phyloP scores from a whole-genome alignment of 345 rosid genomes.

The Populus tremula region DNA sequence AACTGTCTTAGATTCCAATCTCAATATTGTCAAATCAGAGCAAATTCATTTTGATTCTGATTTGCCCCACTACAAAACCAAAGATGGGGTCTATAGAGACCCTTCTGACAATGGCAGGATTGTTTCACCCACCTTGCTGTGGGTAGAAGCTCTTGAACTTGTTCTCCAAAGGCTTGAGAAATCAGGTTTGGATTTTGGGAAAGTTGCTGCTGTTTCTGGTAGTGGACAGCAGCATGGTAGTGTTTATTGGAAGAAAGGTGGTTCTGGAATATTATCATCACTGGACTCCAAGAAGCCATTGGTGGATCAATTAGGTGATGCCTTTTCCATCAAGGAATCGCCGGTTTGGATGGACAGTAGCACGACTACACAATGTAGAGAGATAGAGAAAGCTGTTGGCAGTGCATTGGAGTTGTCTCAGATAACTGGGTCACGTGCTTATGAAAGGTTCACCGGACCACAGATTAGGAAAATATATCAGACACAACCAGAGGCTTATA shows the following conservation, averaged over 20 bases:
- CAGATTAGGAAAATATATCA: conserved; percentile 71
- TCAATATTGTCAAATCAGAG: conserved; percentile 61
- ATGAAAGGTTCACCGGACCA: conserved; percentile 87
- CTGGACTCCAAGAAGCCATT: conserved; percentile 53
- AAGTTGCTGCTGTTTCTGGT: conserved; percentile 75
- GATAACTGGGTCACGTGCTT: conserved; percentile 73
- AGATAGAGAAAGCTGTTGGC: conserved; percentile 86
- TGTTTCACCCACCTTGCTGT: conserved; percentile 94
- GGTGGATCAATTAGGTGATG: conserved; percentile 56
- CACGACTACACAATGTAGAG: conserved; percentile 73
- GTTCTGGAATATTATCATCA: conserved; percentile 48
- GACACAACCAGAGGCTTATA: conserved; percentile 45
- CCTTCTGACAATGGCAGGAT: conserved; percentile 59
- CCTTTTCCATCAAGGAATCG: conserved; percentile 71
- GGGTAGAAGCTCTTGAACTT: conserved; percentile 94
- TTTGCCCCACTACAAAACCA: conserved; percentile 70
- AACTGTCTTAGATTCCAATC: conserved; percentile 69
- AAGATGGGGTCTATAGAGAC: conserved; percentile 83
- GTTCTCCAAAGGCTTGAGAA: conserved; percentile 56
- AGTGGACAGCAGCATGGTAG: conserved; percentile 99
- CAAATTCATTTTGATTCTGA: conserved; percentile 78
- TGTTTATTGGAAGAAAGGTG: conserved; percentile 77
- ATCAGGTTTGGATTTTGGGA: conserved; percentile 58
- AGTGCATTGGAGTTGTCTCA: conserved; percentile 73
- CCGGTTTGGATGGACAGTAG: conserved; percentile 98